These are phyloP conservation scores for Acacia pycnantha DNA, from an alignment of 331 rosid genomes.

Conservation along the genomic window DNA sequence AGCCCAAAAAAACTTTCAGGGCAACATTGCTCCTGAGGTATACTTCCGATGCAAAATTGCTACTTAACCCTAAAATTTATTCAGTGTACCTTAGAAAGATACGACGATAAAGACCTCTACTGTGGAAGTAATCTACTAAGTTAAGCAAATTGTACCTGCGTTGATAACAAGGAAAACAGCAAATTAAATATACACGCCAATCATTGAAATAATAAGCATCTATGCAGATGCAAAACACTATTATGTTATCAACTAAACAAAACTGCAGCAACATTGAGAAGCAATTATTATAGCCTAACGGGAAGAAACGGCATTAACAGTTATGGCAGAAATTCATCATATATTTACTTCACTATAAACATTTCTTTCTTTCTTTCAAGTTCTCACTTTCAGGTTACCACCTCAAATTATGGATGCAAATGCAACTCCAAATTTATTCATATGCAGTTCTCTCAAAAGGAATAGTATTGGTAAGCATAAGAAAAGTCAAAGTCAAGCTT, in stretches of 20 bases:
- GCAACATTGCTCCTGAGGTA: too few species aligned
- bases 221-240: neutral
- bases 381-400: neutral
- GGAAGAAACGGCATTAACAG: neutral
- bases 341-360: neutral
- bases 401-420: neutral
- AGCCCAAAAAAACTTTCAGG: too few species aligned
- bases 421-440: neutral
- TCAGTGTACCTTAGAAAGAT: slow-evolving; percentile 60
- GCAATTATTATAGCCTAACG: slow-evolving; percentile 1
- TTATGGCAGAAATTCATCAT: neutral
- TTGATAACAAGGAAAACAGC: slow-evolving; percentile 26
- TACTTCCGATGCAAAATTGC: too few species aligned
- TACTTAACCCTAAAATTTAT: too few species aligned
- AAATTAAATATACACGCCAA: slow-evolving; percentile 12
- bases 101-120: slow-evolving; percentile 86
- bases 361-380: neutral
- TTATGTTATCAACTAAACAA: slow-evolving; percentile 4
- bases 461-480: slow-evolving; percentile 10
- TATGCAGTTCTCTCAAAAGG: neutral
- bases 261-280: slow-evolving; percentile 12
- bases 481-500: neutral
- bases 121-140: slow-evolving; percentile 70
- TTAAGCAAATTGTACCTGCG: slow-evolving; percentile 82
- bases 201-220: slow-evolving; percentile 5